Percentiles rank a stretch among this genome's conserved stretches.
Evolutionary conservation across 176 grass and related monocot species (phyloP).

Genomic region (Pontederia crassipes): DNA sequence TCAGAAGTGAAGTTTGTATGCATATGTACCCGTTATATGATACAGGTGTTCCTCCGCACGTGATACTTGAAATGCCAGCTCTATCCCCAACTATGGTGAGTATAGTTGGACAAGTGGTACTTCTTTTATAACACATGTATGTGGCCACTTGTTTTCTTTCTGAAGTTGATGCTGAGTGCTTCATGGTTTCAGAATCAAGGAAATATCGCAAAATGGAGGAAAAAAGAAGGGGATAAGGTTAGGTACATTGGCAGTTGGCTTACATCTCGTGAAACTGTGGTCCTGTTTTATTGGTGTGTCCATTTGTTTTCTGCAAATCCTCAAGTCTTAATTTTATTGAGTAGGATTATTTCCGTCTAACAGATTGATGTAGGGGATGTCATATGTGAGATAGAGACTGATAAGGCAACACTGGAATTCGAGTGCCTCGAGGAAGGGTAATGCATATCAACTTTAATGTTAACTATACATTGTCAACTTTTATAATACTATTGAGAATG

Average conservation of each 20-base stretch:
- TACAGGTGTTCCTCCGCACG: slow-evolving; percentile 66
- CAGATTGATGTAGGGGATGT: slow-evolving; percentile 97
- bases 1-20: too few relatives aligned
- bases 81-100: slow-evolving; percentile 92
- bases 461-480: not conserved
- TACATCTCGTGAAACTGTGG: too few relatives aligned
- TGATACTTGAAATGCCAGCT: slow-evolving; percentile 85
- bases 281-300: not conserved
- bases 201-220: slow-evolving; percentile 91
- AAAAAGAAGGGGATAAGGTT: slow-evolving; percentile 96
- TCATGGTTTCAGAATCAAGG: slow-evolving; percentile 77
- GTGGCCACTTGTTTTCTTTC: not conserved
- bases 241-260: slow-evolving; percentile 6
- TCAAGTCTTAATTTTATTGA: not conserved
- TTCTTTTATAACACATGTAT: slow-evolving; percentile 13
- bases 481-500: not conserved
- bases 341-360: slow-evolving; percentile 16
- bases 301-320: not conserved
- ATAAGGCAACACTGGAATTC: slow-evolving; percentile 94
- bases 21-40: not conserved
- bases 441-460: slow-evolving; percentile 3
- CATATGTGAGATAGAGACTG: slow-evolving; percentile 97
- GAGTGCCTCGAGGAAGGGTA: slow-evolving; percentile 98
- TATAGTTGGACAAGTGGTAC: slow-evolving; percentile 10
- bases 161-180: not conserved